Conservation (phyloP, 441 rosid species). For the Biscutella laevigata region DNA sequence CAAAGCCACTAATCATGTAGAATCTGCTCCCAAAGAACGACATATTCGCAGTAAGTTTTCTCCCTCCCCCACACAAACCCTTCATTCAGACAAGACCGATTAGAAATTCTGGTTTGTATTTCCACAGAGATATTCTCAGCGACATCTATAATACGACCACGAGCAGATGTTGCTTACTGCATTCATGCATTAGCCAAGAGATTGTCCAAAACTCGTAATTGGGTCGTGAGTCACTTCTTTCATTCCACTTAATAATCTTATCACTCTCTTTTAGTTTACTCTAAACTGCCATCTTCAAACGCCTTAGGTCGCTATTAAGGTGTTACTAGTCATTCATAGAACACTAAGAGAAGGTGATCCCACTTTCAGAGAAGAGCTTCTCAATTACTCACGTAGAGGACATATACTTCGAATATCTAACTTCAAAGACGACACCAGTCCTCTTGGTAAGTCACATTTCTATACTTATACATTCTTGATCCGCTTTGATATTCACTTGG, state of each 20-base stretch:
- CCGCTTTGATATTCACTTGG: too few species aligned
- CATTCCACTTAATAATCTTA: too few species aligned
- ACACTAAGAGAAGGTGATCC: slow-evolving; percentile 88
- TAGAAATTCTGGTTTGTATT: background rate
- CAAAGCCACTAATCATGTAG: slow-evolving; percentile 77
- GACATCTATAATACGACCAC: slow-evolving; percentile 56
- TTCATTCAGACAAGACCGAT: too few species aligned
- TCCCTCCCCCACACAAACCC: background rate
- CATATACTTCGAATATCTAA: slow-evolving; percentile 78
- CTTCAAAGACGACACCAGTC: slow-evolving; percentile 84
- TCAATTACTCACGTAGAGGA: slow-evolving; percentile 59
- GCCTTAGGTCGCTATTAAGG: slow-evolving; percentile 70
- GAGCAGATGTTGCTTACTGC: slow-evolving; percentile 90
- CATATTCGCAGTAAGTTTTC: slow-evolving; percentile 50
- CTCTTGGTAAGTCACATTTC: slow-evolving; percentile 28
- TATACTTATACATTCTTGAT: too few species aligned
- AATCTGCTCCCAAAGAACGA: slow-evolving; percentile 67
- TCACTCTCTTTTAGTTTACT: too few species aligned
- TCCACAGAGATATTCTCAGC: slow-evolving; percentile 66
- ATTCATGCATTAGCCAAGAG: slow-evolving; percentile 74
- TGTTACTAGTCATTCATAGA: slow-evolving; percentile 71
- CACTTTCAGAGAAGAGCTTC: slow-evolving; percentile 76
- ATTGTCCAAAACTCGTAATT: slow-evolving; percentile 63
- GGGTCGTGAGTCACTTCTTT: slow-evolving; percentile 81
- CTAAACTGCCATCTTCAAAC: background rate